Percentiles rank a stretch among this genome's conserved stretches.
Evolutionary conservation across 73 alveolate species (phyloP).

Genomic region (Breviolum minutum): DNA sequence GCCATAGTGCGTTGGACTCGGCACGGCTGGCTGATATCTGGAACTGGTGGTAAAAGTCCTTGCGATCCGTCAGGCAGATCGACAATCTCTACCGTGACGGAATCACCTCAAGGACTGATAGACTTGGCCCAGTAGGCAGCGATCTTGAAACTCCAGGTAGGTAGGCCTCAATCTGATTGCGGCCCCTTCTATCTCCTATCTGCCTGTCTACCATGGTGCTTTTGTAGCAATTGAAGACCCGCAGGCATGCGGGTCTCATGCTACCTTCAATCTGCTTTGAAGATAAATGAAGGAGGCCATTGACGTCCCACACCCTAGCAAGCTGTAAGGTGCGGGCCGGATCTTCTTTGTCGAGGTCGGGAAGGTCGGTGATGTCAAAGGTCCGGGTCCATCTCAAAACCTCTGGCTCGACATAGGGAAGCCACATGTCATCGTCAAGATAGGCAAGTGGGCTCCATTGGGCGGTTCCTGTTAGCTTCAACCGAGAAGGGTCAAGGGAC

Average conservation of each 20-base stretch:
- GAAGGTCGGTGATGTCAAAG: neutral
- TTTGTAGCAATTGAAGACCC: constrained; percentile 51
- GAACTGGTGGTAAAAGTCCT: neutral
- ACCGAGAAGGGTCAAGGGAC: neutral
- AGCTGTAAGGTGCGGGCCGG: too few relatives aligned
- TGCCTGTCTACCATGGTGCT: neutral
- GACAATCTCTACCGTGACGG: neutral
- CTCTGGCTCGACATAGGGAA: neutral
- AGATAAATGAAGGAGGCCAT: neutral
- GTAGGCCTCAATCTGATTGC: neutral
- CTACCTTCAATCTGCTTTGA: neutral
- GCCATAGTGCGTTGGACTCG: neutral
- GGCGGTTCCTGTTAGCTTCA: neutral
- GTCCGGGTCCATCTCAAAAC: neutral
- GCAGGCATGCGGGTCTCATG: neutral
- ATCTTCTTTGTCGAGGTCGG: neutral
- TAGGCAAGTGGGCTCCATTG: neutral
- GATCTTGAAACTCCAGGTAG: neutral
- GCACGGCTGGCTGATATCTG: neutral
- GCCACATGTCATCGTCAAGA: neutral
- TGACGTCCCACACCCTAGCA: neutral
- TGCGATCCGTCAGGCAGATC: neutral
- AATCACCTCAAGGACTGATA: neutral
- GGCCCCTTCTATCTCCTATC: constrained; percentile 28
- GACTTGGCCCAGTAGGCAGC: neutral